phyloP scores from a whole-genome alignment of 2,329 filamentous ascomycete genomes.

The Colletotrichum tropicicola region DNA sequence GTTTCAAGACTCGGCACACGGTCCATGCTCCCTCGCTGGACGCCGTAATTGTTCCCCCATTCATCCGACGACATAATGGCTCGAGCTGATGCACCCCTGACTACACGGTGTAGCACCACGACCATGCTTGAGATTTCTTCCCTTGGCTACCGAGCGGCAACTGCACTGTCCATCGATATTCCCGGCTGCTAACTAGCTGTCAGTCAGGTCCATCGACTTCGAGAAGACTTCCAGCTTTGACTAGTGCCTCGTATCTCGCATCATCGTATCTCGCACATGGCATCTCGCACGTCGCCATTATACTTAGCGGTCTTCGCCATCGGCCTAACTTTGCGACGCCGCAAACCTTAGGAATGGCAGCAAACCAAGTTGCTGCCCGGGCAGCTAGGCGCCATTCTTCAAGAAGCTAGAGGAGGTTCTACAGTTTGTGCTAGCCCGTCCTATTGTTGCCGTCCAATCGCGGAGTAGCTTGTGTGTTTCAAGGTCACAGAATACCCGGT shows the following conservation, averaged over 20 bases:
- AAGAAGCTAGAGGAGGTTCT: too few relatives aligned
- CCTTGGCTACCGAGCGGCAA: too few relatives aligned
- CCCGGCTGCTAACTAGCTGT: neutral
- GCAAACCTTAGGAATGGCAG: too few relatives aligned
- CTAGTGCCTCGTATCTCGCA: neutral
- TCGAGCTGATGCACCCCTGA: neutral
- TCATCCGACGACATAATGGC: neutral
- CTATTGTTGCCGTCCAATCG: neutral
- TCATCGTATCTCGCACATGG: neutral
- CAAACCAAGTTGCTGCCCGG: neutral
- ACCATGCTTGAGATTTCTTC: neutral
- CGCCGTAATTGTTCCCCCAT: neutral
- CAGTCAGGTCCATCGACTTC: neutral
- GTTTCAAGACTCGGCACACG: neutral
- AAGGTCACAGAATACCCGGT: neutral
- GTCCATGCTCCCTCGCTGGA: neutral
- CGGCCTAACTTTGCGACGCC: too few relatives aligned
- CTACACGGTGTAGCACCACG: too few relatives aligned
- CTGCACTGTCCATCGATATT: neutral
- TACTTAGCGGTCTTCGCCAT: too few relatives aligned
- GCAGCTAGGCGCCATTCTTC: neutral
- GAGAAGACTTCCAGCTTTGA: slow-evolving; percentile 18
- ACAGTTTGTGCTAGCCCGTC: neutral
- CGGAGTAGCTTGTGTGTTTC: neutral
- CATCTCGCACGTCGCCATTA: too few relatives aligned